Conservation (phyloP, 257 asterid species). For the Capsicum rhomboideum region DNA sequence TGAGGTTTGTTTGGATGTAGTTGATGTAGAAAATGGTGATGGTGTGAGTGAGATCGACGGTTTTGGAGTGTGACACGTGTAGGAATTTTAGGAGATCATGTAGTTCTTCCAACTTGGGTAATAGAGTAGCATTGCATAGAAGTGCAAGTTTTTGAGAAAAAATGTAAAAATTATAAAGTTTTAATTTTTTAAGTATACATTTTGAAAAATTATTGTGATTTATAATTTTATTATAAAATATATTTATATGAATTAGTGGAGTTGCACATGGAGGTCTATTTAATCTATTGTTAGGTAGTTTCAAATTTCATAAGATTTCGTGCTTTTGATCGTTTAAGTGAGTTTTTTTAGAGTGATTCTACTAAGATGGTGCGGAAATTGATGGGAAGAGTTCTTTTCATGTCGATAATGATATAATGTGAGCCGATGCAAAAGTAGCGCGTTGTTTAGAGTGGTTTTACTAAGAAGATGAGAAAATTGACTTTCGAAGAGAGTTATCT, state of each 20-base stretch:
- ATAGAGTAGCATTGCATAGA: slow-evolving; percentile 12
- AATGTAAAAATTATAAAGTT: neutral
- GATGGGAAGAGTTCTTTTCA: too few species aligned
- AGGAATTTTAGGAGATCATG: slow-evolving; percentile 8
- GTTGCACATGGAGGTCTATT: neutral
- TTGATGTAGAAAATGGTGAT: neutral
- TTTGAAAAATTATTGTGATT: neutral
- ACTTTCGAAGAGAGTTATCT: too few species aligned
- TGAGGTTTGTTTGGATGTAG: slow-evolving; percentile 43
- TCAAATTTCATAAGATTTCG: too few species aligned
- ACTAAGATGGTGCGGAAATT: too few species aligned
- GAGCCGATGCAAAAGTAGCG: too few species aligned
- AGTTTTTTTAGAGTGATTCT: too few species aligned
- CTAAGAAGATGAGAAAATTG: too few species aligned
- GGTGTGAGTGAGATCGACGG: slow-evolving; percentile 20
- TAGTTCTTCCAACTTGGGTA: slow-evolving; percentile 8
- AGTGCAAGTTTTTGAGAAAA: slow-evolving; percentile 24
- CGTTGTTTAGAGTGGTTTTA: too few species aligned
- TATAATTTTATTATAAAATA: neutral
- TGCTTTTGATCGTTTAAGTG: too few species aligned
- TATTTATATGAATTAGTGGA: neutral
- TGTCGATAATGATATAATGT: too few species aligned
- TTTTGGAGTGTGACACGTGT: slow-evolving; percentile 13
- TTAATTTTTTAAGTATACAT: neutral
- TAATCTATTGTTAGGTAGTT: too few species aligned